These are phyloP conservation scores for Hymenoscyphus albidus DNA, from an alignment of 2,329 filamentous ascomycete genomes.

Conservation along the genomic window DNA sequence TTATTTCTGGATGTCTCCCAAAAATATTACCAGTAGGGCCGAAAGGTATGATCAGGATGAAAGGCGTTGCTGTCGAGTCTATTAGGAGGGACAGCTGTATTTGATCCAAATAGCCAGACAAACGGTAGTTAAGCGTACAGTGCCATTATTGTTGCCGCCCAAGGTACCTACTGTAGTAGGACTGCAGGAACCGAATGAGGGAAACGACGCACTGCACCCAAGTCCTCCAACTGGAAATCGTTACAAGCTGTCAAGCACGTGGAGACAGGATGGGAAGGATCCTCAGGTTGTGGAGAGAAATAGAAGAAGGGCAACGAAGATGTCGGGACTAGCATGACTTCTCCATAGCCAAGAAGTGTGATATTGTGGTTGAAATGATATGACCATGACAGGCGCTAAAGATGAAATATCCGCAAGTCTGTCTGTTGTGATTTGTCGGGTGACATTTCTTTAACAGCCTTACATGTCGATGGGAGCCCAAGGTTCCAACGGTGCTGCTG, in stretches of 20 bases:
- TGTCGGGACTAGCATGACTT: neutral
- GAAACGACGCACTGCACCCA: neutral
- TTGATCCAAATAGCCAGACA: constrained; percentile 3
- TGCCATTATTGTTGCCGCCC: neutral
- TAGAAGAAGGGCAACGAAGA: neutral
- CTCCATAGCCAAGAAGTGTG: neutral
- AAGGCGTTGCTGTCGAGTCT: neutral
- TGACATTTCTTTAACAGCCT: neutral
- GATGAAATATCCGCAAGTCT: neutral
- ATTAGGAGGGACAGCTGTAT: neutral
- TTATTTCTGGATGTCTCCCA: constrained; percentile 1
- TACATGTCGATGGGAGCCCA: neutral
- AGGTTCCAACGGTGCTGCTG: neutral
- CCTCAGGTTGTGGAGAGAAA: neutral
- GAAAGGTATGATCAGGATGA: constrained; percentile 1
- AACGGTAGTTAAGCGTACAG: neutral
- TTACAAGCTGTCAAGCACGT: neutral
- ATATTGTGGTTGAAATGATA: neutral
- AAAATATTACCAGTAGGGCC: neutral
- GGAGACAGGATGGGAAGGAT: neutral
- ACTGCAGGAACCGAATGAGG: constrained; percentile 4
- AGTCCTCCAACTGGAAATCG: neutral
- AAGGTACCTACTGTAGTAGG: neutral
- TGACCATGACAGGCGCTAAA: neutral
- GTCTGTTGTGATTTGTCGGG: constrained; percentile 2